Evolutionary conservation across 192 early-diverging fungal genomes (phyloP).

Genomic region (Thamnidium elegans): DNA sequence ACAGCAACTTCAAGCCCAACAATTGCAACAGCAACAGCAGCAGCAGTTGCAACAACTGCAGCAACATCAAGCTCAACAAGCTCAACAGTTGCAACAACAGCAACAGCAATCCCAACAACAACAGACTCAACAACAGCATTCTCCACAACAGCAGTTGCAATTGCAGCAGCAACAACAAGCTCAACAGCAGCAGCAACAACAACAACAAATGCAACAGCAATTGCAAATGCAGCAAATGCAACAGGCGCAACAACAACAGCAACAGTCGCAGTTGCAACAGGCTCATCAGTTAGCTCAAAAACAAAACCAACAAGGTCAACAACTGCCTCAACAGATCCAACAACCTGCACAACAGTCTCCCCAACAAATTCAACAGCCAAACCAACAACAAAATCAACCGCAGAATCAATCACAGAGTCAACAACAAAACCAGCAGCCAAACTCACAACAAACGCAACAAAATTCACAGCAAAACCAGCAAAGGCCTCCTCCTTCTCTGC

Average conservation of each 20-base stretch:
- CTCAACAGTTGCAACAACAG: neutral
- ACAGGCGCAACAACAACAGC: conserved; percentile 15
- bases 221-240: conserved; percentile 13
- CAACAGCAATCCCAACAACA: conserved; percentile 10
- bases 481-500: neutral
- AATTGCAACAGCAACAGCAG: conserved; percentile 1
- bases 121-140: conserved; percentile 3
- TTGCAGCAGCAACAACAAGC: conserved; percentile 20
- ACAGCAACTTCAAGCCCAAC: conserved; percentile 19
- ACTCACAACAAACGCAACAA: neutral
- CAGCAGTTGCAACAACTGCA: conserved; percentile 5
- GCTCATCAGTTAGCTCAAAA: conserved; percentile 5
- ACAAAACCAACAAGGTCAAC: neutral
- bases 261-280: conserved; percentile 10
- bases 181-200: conserved; percentile 15
- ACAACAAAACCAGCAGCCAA: neutral
- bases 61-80: neutral
- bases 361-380: conserved; percentile 26
- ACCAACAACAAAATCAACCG: conserved; percentile 14
- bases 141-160: neutral
- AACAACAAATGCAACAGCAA: conserved; percentile 14
- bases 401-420: conserved; percentile 9
- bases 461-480: neutral
- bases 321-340: conserved; percentile 3
- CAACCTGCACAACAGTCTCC: conserved; percentile 16